Evolutionary conservation across 2,329 filamentous ascomycete species (phyloP).

Genomic region (Aspergillus alliaceus): DNA sequence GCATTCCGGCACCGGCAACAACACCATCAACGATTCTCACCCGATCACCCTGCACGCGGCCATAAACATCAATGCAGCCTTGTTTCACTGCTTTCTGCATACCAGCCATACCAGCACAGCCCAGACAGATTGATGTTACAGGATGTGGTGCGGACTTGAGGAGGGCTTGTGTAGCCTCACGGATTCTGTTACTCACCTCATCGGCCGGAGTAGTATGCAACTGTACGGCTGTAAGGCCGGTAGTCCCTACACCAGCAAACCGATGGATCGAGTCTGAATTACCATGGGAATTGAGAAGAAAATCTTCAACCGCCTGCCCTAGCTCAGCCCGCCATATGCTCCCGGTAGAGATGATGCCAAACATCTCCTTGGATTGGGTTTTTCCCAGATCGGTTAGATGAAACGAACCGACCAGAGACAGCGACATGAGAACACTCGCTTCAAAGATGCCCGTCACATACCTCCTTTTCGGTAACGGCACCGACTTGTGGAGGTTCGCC

Average conservation of each 20-base stretch:
- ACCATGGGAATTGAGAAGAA: slow-evolving; percentile 56
- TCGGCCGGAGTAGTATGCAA: slow-evolving; percentile 68
- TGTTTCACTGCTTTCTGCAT: slow-evolving; percentile 74
- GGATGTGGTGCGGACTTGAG: slow-evolving; percentile 50
- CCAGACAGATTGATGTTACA: slow-evolving; percentile 73
- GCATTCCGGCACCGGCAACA: slow-evolving; percentile 37
- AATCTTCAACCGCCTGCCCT: slow-evolving; percentile 60
- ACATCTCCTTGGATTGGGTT: slow-evolving; percentile 50
- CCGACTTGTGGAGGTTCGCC: slow-evolving; percentile 30
- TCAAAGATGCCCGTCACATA: slow-evolving; percentile 85
- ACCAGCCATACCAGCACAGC: slow-evolving; percentile 89
- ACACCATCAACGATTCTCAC: slow-evolving; percentile 75
- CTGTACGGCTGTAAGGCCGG: slow-evolving; percentile 75
- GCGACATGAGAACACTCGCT: slow-evolving; percentile 67
- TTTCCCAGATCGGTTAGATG: slow-evolving; percentile 25
- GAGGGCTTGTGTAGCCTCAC: slow-evolving; percentile 67
- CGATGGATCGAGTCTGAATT: slow-evolving; percentile 40
- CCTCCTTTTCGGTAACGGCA: slow-evolving; percentile 33
- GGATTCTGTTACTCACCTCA: slow-evolving; percentile 66
- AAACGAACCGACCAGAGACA: slow-evolving; percentile 55
- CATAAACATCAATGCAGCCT: slow-evolving; percentile 65
- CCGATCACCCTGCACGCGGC: slow-evolving; percentile 56
- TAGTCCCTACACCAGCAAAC: slow-evolving; percentile 81
- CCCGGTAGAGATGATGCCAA: slow-evolving; percentile 88
- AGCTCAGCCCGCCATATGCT: slow-evolving; percentile 78